Base-by-base conservation (phyloP, 352 stramenopile species). In the Phytopythium vexans region DNA sequence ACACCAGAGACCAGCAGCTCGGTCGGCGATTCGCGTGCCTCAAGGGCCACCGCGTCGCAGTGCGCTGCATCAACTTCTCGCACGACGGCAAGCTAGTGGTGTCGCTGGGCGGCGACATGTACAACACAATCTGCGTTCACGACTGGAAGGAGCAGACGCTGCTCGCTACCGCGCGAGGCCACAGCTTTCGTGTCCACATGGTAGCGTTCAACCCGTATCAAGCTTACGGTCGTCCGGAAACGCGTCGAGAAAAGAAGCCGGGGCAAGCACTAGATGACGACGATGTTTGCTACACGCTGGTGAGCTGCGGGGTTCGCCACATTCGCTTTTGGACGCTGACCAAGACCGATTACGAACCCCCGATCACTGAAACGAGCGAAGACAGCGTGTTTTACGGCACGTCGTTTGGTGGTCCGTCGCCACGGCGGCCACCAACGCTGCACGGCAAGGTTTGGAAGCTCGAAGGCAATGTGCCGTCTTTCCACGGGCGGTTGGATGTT, bases 91-190 rank as follows among this genome's bases (percentile, higher is more conserved):
- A 86, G 49, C 45, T 90, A 2, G 52, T 88, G 27, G 77, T 73
- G 44, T 90, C 80, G 8, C 57, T 90, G 14, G 77, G 80, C 16
- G 73, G 73, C 7, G 80, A 90, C 41, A 76, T 90, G 64, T 90
- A 83, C 72, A 90, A 90, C 32, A 86, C 80, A 12, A 86, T 90
- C 45, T 90, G 74, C 31, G 58, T 90, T 38, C 77, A 90, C 62
- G 75, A 88, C 57, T 90, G 80, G 80, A 72, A 77, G 36, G 68
- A 83, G 2, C 69, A 86, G 39, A 80, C 60, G 14, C 48, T 86
- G 12, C 57, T 90, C 4, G 61, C 73, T 10, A 88, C 68, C 6
- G 73, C 76, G 11, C 64, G 74, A 32, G 80, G 80, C 3, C 80
- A 88, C 54, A 90, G 74, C 36, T 84, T 88, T 45, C 73, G 77